A percentile compares a stretch with the other conserved stretches of the same genome.
Conservation (phyloP, 345 rosid species). For the Isatis tinctoria region DNA sequence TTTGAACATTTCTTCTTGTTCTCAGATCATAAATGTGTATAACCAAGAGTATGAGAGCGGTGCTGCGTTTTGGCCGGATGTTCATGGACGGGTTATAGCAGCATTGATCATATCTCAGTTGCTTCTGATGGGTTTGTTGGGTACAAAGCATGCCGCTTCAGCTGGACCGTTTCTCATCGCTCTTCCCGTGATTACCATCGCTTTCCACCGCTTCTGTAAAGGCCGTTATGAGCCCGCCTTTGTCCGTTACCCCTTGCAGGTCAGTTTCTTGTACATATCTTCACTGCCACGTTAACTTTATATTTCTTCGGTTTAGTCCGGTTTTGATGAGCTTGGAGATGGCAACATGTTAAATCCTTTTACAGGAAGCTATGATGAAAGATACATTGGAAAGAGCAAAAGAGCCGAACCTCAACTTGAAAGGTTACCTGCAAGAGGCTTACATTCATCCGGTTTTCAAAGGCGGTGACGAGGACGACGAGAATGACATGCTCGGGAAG, state of each 20-base stretch:
- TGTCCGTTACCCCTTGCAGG: slow-evolving; percentile 68
- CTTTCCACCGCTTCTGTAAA: slow-evolving; percentile 64
- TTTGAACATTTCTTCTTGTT: background rate
- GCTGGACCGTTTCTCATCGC: slow-evolving; percentile 73
- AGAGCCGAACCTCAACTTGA: slow-evolving; percentile 69
- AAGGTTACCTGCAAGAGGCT: slow-evolving; percentile 69
- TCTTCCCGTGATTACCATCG: slow-evolving; percentile 69
- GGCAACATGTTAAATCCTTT: background rate
- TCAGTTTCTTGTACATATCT: slow-evolving; percentile 19
- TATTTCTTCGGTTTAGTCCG: too few species aligned
- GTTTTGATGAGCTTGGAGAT: background rate
- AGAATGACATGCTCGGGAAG: slow-evolving; percentile 9
- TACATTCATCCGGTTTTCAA: slow-evolving; percentile 78
- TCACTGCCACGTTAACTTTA: too few species aligned
- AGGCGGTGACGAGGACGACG: slow-evolving; percentile 37
- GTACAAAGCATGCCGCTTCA: slow-evolving; percentile 52
- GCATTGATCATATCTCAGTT: slow-evolving; percentile 79
- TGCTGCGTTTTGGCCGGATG: slow-evolving; percentile 96
- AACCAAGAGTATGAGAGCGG: slow-evolving; percentile 87
- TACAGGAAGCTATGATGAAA: slow-evolving; percentile 91
- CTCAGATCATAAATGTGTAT: slow-evolving; percentile 85
- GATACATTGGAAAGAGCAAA: slow-evolving; percentile 74
- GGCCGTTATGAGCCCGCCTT: slow-evolving; percentile 82
- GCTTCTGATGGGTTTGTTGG: slow-evolving; percentile 67
- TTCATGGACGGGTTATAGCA: slow-evolving; percentile 62